A percentile compares a stretch with the other conserved stretches of the same genome.
Evolutionary conservation across 139 green algal genomes (phyloP).

Genomic region (Chlamydomonas sp.): DNA sequence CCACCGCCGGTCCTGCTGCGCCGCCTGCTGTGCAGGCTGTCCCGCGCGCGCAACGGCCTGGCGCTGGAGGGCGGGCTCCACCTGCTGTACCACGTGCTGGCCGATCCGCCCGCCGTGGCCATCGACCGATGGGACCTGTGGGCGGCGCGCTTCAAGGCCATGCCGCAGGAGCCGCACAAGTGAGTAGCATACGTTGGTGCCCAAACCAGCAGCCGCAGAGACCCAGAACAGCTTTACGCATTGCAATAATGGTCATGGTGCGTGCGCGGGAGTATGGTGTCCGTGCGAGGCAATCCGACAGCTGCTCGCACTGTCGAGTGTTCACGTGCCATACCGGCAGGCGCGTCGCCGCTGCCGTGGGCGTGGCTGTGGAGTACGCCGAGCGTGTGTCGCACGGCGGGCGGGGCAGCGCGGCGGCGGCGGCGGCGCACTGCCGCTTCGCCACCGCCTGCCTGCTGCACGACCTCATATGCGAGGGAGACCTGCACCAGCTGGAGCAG

Average conservation of each 20-base stretch:
- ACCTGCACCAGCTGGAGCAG: slow-evolving; percentile 44
- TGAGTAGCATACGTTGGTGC: neutral
- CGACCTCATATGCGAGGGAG: slow-evolving; percentile 49
- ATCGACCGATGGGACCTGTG: slow-evolving; percentile 52
- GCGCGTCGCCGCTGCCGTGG: slow-evolving; percentile 20
- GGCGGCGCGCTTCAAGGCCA: slow-evolving; percentile 11
- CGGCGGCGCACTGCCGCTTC: slow-evolving; percentile 53
- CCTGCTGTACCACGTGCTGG: slow-evolving; percentile 43
- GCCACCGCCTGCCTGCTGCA: slow-evolving; percentile 59
- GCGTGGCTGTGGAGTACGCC: slow-evolving; percentile 23
- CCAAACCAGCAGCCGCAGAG: too few relatives aligned
- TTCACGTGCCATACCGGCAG: neutral
- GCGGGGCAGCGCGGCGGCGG: neutral
- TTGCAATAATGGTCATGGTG: too few relatives aligned
- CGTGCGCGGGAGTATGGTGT: too few relatives aligned
- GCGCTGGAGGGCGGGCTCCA: slow-evolving; percentile 47
- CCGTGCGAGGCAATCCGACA: too few relatives aligned
- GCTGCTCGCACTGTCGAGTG: too few relatives aligned
- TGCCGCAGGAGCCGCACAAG: slow-evolving; percentile 26
- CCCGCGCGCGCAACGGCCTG: slow-evolving; percentile 13
- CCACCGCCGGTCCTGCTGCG: neutral
- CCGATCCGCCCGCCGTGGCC: slow-evolving; percentile 36
- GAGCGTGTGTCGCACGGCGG: slow-evolving; percentile 11
- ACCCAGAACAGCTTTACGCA: too few relatives aligned
- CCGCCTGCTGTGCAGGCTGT: slow-evolving; percentile 9